Conservation (phyloP, 768 basidiomycete genomes). For the Megacollybia marginata region DNA sequence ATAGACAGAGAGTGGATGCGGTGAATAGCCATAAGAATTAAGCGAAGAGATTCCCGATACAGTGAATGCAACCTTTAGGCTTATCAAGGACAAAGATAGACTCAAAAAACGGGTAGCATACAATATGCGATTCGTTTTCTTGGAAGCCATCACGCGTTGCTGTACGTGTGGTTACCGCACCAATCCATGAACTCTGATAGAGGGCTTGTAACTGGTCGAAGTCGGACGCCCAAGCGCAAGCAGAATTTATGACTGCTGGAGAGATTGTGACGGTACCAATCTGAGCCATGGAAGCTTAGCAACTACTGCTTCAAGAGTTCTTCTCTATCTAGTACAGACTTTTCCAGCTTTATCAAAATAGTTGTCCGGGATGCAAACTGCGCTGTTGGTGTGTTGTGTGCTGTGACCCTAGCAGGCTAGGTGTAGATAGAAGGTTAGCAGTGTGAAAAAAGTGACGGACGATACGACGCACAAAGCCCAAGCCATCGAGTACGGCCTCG, state of each 20-base stretch:
- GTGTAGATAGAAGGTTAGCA: slow-evolving; percentile 1
- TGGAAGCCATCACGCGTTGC: slow-evolving; percentile 62
- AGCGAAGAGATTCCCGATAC: slow-evolving; percentile 47
- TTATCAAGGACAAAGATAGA: neutral
- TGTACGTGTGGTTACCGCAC: slow-evolving; percentile 78
- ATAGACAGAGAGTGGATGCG: slow-evolving; percentile 61
- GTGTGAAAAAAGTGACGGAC: neutral
- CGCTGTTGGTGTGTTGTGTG: slow-evolving; percentile 83
- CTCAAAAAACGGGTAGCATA: slow-evolving; percentile 22
- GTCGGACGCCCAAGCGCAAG: slow-evolving; percentile 78
- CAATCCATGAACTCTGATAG: slow-evolving; percentile 60
- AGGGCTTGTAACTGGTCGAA: slow-evolving; percentile 54
- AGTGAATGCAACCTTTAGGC: slow-evolving; percentile 52
- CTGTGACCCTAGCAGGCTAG: slow-evolving; percentile 94
- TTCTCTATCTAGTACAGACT: slow-evolving; percentile 88
- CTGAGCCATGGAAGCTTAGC: slow-evolving; percentile 36
- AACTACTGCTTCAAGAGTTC: slow-evolving; percentile 66
- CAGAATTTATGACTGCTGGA: slow-evolving; percentile 70
- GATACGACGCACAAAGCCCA: slow-evolving; percentile 72
- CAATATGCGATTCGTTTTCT: slow-evolving; percentile 60
- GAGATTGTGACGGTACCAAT: slow-evolving; percentile 49
- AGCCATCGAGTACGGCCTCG: slow-evolving; percentile 90
- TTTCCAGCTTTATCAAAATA: slow-evolving; percentile 96
- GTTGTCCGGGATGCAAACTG: slow-evolving; percentile 82
- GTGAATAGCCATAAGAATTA: slow-evolving; percentile 87